Conservation (phyloP, 1,284 basidiomycete genomes). For the Austroboletus olivaceoglutinosus region DNA sequence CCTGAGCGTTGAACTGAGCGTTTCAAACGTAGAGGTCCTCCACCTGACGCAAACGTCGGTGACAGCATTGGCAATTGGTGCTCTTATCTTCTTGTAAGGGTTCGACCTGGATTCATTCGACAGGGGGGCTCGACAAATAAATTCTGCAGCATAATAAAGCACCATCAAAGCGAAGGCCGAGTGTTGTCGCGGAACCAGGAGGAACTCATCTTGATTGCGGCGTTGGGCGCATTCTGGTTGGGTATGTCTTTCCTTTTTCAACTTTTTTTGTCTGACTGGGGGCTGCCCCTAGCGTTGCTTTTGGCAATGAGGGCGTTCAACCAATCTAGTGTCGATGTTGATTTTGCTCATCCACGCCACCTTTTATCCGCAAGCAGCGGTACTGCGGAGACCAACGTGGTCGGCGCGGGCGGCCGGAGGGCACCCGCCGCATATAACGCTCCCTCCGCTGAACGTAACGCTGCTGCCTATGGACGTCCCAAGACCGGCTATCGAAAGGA, state of each 20-base stretch:
- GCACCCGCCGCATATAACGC: slow-evolving; percentile 19
- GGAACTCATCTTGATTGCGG: slow-evolving; percentile 65
- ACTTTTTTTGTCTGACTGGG: slow-evolving; percentile 5
- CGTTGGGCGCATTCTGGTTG: slow-evolving; percentile 69
- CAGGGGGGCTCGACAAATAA: background rate
- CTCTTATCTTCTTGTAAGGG: slow-evolving; percentile 62
- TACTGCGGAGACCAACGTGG: slow-evolving; percentile 35
- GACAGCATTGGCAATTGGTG: slow-evolving; percentile 60
- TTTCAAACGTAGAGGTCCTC: slow-evolving; percentile 50
- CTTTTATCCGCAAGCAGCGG: slow-evolving; percentile 36
- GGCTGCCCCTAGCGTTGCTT: slow-evolving; percentile 36
- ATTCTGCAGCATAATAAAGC: slow-evolving; percentile 47
- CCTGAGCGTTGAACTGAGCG: slow-evolving; percentile 5
- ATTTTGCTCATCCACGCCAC: slow-evolving; percentile 30
- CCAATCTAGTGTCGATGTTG: slow-evolving; percentile 29
- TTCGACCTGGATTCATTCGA: background rate
- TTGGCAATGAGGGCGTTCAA: slow-evolving; percentile 45
- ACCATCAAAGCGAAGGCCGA: slow-evolving; percentile 56
- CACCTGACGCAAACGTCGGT: slow-evolving; percentile 72
- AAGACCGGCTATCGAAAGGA: slow-evolving; percentile 38
- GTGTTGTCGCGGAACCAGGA: slow-evolving; percentile 66
- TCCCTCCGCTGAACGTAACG: slow-evolving; percentile 28
- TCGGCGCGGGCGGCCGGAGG: slow-evolving; percentile 32
- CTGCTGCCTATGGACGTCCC: slow-evolving; percentile 31
- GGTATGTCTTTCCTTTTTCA: slow-evolving; percentile 43